Evolutionary conservation across 192 early-diverging fungal species (phyloP).

Genomic region (Coemansia brasiliensis): DNA sequence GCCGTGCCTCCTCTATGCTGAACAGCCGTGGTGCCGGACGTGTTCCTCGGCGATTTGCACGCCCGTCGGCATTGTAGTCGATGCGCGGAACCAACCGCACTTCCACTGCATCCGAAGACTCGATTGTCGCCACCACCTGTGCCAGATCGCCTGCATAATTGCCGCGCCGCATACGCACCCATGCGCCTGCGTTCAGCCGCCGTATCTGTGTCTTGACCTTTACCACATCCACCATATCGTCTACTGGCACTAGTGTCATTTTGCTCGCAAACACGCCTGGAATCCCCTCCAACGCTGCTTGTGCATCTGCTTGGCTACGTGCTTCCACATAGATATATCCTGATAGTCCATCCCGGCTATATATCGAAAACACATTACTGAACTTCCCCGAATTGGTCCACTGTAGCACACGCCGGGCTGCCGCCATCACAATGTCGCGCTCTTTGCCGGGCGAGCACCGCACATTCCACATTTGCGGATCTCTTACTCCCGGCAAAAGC

Average conservation of each 20-base stretch:
- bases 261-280: conserved; percentile 70
- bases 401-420: conserved; percentile 78
- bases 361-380: conserved; percentile 76
- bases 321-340: conserved; percentile 96
- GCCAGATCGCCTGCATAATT: conserved; percentile 93
- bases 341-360: conserved; percentile 77
- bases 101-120: conserved; percentile 64
- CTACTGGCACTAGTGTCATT: conserved; percentile 81
- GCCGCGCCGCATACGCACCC: conserved; percentile 89
- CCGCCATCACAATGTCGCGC: conserved; percentile 75
- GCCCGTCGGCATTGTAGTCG: conserved; percentile 56
- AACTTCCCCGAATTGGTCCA: conserved; percentile 61
- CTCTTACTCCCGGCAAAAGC: conserved; percentile 79
- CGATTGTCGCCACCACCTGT: conserved; percentile 69
- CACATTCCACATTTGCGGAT: conserved; percentile 91
- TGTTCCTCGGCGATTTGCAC: conserved; percentile 40
- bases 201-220: conserved; percentile 65
- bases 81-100: conserved; percentile 76
- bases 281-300: conserved; percentile 73
- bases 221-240: conserved; percentile 90
- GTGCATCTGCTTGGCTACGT: conserved; percentile 72
- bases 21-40: conserved; percentile 80
- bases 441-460: conserved; percentile 86
- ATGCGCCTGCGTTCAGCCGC: conserved; percentile 63
- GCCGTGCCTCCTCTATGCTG: conserved; percentile 47